These are phyloP conservation scores for Sungouiozyma ichnusensis DNA, from an alignment of 805 yeast genomes.

Conservation along the genomic window DNA sequence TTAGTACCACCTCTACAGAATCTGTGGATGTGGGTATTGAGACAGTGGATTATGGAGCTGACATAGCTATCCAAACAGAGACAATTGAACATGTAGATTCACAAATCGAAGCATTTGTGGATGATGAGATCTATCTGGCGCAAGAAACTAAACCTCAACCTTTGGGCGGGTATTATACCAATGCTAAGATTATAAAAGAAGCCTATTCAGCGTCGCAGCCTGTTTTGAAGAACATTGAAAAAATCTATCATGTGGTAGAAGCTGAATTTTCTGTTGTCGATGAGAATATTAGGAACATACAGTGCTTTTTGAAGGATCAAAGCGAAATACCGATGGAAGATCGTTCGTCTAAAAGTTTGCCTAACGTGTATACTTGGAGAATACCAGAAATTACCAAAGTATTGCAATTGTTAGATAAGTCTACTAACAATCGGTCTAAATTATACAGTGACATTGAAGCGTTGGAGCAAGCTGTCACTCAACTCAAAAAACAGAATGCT, in stretches of 20 bases:
- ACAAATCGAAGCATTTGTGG: conserved; percentile 22
- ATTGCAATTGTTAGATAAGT: conserved; percentile 5
- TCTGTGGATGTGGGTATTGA: conserved; percentile 14
- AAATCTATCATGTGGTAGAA: conserved; percentile 17
- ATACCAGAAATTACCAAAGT: conserved; percentile 19
- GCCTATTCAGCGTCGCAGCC: conserved; percentile 9
- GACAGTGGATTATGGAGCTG: conserved; percentile 6
- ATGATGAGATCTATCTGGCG: conserved; percentile 27
- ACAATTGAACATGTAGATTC: conserved; percentile 7
- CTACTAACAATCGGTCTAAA: conserved; percentile 3
- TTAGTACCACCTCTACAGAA: conserved; percentile 10
- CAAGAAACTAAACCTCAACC: conserved; percentile 15
- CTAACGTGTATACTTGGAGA: conserved; percentile 31
- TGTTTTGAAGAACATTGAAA: conserved; percentile 17
- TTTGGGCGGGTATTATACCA: conserved; percentile 12
- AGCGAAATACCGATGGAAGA: conserved; percentile 11
- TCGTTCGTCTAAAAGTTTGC: conserved; percentile 23
- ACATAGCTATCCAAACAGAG: conserved; percentile 14
- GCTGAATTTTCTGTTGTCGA: conserved; percentile 28
- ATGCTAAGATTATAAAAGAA: conserved; percentile 12
- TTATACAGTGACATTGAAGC: conserved; percentile 1
- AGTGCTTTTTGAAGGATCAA: conserved; percentile 28
- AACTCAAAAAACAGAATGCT: not conserved
- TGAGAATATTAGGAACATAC: conserved; percentile 23
- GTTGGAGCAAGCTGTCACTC: conserved; percentile 3